phyloP scores from a whole-genome alignment of 805 yeast species.

The Phaffomyces antillensis region DNA sequence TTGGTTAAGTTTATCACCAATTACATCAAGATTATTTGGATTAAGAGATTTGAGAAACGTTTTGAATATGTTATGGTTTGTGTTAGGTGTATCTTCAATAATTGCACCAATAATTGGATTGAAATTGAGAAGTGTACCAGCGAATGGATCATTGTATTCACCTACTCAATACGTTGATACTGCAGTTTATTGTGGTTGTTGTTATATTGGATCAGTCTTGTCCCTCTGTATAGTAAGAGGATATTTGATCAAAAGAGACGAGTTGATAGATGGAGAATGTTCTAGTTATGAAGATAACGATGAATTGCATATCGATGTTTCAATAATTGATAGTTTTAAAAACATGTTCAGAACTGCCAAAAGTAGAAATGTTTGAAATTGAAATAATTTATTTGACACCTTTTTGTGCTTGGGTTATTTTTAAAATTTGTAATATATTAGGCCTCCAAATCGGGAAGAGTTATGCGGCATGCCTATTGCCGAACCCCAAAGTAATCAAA shows the following conservation, averaged over 20 bases:
- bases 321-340: background rate
- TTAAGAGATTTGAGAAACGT: slow-evolving; percentile 42
- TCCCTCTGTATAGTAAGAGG: slow-evolving; percentile 42
- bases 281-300: slow-evolving; percentile 23
- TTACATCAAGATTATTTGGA: slow-evolving; percentile 47
- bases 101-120: slow-evolving; percentile 58
- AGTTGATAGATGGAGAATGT: slow-evolving; percentile 18
- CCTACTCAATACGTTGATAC: slow-evolving; percentile 46
- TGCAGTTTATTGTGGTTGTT: slow-evolving; percentile 52
- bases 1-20: slow-evolving; percentile 48
- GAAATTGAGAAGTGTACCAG: slow-evolving; percentile 30
- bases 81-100: slow-evolving; percentile 43
- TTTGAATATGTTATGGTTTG: slow-evolving; percentile 46
- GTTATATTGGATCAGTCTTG: slow-evolving; percentile 40
- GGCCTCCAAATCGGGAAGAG: too few species aligned
- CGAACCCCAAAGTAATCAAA: too few species aligned
- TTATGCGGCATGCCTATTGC: too few species aligned
- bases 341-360: slow-evolving; percentile 8
- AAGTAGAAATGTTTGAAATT: slow-evolving; percentile 1
- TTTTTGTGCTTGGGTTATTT: too few species aligned
- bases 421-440: too few species aligned
- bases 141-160: slow-evolving; percentile 25
- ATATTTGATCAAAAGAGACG: slow-evolving; percentile 46
- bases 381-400: too few species aligned
- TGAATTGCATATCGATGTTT: slow-evolving; percentile 17